phyloP scores from a whole-genome alignment of 2,329 filamentous ascomycete species.

The Teratosphaeriaceae sp. region DNA sequence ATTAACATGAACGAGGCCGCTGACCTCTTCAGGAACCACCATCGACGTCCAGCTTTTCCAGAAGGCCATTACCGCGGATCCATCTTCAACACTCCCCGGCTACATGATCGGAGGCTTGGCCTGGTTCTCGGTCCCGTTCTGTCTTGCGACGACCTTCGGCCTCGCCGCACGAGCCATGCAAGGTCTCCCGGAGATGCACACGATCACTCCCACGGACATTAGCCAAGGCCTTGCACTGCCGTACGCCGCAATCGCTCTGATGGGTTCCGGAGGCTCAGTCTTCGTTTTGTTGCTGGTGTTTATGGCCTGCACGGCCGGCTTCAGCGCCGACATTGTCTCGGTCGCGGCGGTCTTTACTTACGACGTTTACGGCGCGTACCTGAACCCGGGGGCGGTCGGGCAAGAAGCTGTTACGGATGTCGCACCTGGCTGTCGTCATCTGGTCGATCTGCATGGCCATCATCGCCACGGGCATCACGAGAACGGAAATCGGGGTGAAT shows the following conservation, averaged over 20 bases:
- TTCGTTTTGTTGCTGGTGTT: conserved; percentile 39
- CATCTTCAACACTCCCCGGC: conserved; percentile 15
- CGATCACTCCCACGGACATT: conserved; percentile 16
- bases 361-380: conserved; percentile 34
- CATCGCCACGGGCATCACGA: conserved; percentile 14
- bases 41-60: conserved; percentile 17
- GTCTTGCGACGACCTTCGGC: conserved; percentile 21
- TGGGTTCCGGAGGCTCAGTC: conserved; percentile 31
- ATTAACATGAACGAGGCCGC: too few species aligned
- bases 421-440: conserved; percentile 26
- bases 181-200: conserved; percentile 5
- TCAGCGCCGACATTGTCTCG: conserved; percentile 40
- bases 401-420: conserved; percentile 20
- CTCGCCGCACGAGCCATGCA: conserved; percentile 19
- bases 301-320: conserved; percentile 42
- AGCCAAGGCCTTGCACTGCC: conserved; percentile 20
- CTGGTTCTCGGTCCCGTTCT: conserved; percentile 25
- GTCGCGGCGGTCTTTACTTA: conserved; percentile 35
- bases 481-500: too few species aligned
- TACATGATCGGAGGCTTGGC: conserved; percentile 18
- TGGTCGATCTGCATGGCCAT: conserved; percentile 26
- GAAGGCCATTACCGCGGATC: conserved; percentile 24
- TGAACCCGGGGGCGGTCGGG: conserved; percentile 18
- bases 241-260: conserved; percentile 28
- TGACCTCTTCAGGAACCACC: conserved; percentile 1